Evolutionary conservation across 306 rosid species (phyloP).

Genomic region (Gleditsia sinensis): DNA sequence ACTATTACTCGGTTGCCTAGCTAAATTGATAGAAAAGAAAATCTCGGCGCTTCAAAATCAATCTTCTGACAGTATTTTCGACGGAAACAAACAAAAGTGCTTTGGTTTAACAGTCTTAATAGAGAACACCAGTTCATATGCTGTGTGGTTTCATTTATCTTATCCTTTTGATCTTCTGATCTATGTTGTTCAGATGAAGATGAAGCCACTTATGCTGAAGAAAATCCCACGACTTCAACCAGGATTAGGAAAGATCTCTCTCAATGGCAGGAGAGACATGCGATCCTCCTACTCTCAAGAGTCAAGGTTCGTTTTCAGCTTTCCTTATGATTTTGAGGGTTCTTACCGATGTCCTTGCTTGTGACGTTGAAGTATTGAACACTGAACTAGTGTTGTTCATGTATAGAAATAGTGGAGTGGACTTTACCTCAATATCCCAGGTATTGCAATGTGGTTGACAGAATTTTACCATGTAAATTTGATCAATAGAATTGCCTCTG

Average conservation of each 20-base stretch:
- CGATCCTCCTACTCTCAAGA: slow-evolving; percentile 72
- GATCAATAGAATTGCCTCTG: not conserved
- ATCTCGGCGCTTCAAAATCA: not conserved
- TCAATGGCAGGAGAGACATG: slow-evolving; percentile 90
- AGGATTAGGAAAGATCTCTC: slow-evolving; percentile 65
- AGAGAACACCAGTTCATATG: not conserved
- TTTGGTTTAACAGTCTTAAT: not conserved
- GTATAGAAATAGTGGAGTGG: slow-evolving; percentile 6
- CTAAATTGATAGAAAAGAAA: not conserved
- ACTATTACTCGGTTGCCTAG: not conserved
- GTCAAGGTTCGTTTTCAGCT: slow-evolving; percentile 60
- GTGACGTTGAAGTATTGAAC: not conserved
- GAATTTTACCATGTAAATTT: not conserved
- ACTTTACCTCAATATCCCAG: slow-evolving; percentile 2
- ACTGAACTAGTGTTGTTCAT: not conserved
- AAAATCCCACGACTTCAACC: slow-evolving; percentile 43
- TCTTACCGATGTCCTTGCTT: slow-evolving; percentile 10
- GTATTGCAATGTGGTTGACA: not conserved
- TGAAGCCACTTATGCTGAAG: slow-evolving; percentile 41
- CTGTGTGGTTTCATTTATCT: not conserved
- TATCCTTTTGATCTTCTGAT: not conserved
- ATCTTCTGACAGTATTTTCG: not conserved
- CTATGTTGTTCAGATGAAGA: slow-evolving; percentile 49
- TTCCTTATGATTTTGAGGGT: slow-evolving; percentile 9
- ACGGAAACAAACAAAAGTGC: not conserved